Conservation (phyloP, 306 rosid species). For the Cicer bijugum region DNA sequence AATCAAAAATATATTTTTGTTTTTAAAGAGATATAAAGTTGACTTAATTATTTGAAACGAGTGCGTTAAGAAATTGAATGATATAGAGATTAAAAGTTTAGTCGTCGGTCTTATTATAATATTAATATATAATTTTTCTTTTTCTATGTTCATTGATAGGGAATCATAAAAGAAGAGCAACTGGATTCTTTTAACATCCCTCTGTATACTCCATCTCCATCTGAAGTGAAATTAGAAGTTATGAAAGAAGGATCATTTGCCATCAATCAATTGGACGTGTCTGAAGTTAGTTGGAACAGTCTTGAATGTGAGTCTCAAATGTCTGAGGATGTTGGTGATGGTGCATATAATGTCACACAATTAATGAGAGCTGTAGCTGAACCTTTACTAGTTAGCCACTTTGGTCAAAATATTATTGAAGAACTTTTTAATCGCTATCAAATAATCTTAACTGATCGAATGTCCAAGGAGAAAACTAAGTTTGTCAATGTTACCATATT, state of each 20-base stretch:
- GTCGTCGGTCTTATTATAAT: too few species aligned
- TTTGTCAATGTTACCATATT: neutral
- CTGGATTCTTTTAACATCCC: constrained; percentile 52
- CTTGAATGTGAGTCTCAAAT: neutral
- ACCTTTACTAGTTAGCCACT: neutral
- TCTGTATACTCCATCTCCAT: constrained; percentile 49
- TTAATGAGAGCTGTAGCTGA: constrained; percentile 45
- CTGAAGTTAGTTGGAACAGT: constrained; percentile 47
- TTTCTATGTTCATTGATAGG: neutral
- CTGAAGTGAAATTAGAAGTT: constrained; percentile 48
- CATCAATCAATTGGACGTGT: constrained; percentile 28
- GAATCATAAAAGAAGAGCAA: constrained; percentile 46
- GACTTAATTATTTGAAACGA: too few species aligned
- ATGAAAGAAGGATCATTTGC: constrained; percentile 47
- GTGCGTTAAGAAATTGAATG: too few species aligned
- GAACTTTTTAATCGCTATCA: neutral
- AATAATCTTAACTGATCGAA: neutral
- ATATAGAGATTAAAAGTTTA: too few species aligned
- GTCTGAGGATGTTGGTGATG: neutral
- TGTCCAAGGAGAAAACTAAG: neutral
- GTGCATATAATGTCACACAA: constrained; percentile 39
- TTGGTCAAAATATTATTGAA: neutral
- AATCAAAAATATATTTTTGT: too few species aligned
- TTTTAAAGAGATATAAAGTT: too few species aligned
- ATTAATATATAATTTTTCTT: too few species aligned